Percentiles rank a stretch among this genome's conserved stretches.
Conservation (phyloP, 2,329 filamentous ascomycete genomes). For the Arthroderma sp. region DNA sequence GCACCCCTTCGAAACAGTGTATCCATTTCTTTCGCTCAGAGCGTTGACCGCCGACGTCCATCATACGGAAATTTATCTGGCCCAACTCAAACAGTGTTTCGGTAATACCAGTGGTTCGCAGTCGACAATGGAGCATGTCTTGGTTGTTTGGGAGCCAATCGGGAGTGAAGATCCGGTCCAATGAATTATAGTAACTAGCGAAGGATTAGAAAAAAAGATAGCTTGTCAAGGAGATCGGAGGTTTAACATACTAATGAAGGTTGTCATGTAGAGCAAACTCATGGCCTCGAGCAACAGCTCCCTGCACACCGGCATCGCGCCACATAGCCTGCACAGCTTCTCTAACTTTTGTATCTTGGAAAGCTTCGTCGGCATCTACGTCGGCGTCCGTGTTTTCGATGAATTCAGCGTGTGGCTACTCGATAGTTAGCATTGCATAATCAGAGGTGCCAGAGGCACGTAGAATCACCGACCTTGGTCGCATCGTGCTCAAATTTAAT, state of each 20-base stretch:
- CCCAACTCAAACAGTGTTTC: slow-evolving; percentile 89
- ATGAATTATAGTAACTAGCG: slow-evolving; percentile 64
- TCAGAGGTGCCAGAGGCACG: not conserved
- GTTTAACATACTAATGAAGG: slow-evolving; percentile 64
- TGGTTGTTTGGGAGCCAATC: slow-evolving; percentile 85
- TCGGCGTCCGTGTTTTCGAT: slow-evolving; percentile 64
- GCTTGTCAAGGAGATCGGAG: too few relatives aligned
- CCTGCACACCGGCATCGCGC: slow-evolving; percentile 69
- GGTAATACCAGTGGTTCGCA: slow-evolving; percentile 89
- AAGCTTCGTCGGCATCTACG: slow-evolving; percentile 65
- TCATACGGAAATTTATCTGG: slow-evolving; percentile 90
- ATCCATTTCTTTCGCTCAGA: slow-evolving; percentile 97
- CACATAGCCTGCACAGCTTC: slow-evolving; percentile 72
- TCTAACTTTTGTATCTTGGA: slow-evolving; percentile 52
- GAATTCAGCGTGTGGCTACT: slow-evolving; percentile 61
- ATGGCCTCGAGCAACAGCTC: slow-evolving; percentile 84
- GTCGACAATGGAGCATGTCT: slow-evolving; percentile 77
- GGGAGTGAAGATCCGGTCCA: slow-evolving; percentile 61
- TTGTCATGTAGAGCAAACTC: slow-evolving; percentile 97
- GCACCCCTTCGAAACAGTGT: slow-evolving; percentile 89
- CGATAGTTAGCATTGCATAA: not conserved
- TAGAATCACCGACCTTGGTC: slow-evolving; percentile 50
- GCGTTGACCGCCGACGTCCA: slow-evolving; percentile 82
- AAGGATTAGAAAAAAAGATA: slow-evolving; percentile 3
- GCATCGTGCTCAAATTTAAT: slow-evolving; percentile 66